Percentiles rank a stretch among this genome's conserved stretches.
Conservation (phyloP, 495 filamentous ascomycete genomes). For the Talaromyces borbonicus region DNA sequence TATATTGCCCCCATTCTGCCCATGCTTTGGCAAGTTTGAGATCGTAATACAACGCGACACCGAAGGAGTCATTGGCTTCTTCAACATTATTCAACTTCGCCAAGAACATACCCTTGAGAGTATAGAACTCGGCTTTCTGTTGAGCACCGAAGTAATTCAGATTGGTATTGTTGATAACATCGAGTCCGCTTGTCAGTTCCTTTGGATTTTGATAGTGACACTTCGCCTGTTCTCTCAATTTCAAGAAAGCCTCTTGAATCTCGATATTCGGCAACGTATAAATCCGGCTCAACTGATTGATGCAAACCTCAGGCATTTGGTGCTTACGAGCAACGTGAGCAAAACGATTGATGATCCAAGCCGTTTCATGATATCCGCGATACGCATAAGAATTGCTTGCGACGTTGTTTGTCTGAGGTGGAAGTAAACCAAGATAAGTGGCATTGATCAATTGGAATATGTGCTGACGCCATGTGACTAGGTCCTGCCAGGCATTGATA, state of each 20-base stretch:
- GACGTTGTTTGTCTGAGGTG: constrained; percentile 66
- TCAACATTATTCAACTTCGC: constrained; percentile 81
- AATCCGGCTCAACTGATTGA: constrained; percentile 90
- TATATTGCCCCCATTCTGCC: constrained; percentile 99
- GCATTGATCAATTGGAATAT: constrained; percentile 96
- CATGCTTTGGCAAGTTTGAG: constrained; percentile 93
- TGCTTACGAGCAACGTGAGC: constrained; percentile 97
- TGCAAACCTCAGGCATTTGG: constrained; percentile 92
- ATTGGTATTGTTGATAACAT: constrained; percentile 99
- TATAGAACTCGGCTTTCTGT: constrained; percentile 99
- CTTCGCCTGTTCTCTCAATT: constrained; percentile 92
- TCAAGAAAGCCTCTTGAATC: constrained; percentile 98
- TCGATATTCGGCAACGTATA: constrained; percentile 99
- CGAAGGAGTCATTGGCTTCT: constrained; percentile 89
- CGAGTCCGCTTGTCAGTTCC: constrained; percentile 83
- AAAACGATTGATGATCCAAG: constrained; percentile 99
- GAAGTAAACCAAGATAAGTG: constrained; percentile 81
- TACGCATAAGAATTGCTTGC: constrained; percentile 88
- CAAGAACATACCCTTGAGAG: constrained; percentile 98
- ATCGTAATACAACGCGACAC: constrained; percentile 88
- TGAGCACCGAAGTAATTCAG: constrained; percentile 92
- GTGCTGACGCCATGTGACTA: constrained; percentile 98
- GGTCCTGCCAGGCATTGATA: constrained; percentile 97
- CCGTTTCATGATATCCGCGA: constrained; percentile 94
- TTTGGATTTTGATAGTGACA: constrained; percentile 94